A percentile compares a stretch with the other conserved stretches of the same genome.
phyloP scores from a whole-genome alignment of 169 alveolate species.

The Blepharisma undulans region DNA sequence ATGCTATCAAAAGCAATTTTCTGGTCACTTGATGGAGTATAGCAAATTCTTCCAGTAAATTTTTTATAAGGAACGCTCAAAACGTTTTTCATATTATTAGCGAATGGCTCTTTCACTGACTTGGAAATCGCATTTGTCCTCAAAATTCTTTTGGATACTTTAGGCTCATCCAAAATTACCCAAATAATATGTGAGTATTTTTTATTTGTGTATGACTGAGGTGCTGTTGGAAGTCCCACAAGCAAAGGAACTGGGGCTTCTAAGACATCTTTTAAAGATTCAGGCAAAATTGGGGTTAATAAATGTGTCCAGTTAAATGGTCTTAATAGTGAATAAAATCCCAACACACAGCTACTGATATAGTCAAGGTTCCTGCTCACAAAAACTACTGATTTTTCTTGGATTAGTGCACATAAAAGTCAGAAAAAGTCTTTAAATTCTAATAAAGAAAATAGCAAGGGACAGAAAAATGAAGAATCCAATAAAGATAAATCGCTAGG shows the following conservation, averaged over 20 bases:
- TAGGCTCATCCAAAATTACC: constrained; percentile 1
- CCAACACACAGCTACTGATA: constrained; percentile 28
- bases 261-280: constrained; percentile 2
- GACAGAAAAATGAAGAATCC: background rate
- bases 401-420: constrained; percentile 5
- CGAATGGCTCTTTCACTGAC: background rate
- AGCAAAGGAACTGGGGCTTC: constrained; percentile 40
- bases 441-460: constrained; percentile 21
- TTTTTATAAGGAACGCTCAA: background rate
- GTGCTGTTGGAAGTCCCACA: background rate
- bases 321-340: background rate
- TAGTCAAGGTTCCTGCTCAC: constrained; percentile 11
- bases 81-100: background rate
- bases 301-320: constrained; percentile 39
- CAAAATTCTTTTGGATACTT: background rate
- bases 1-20: background rate
- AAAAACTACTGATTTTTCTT: constrained; percentile 34
- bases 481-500: background rate
- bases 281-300: constrained; percentile 35
- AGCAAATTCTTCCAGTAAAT: background rate
- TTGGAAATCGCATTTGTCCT: background rate
- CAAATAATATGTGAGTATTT: background rate
- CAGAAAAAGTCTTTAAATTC: constrained; percentile 9
- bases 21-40: background rate
- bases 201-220: background rate